A percentile compares a stretch with the other conserved stretches of the same genome.
phyloP scores from a whole-genome alignment of 306 rosid genomes.

The Cicer judaicum region DNA sequence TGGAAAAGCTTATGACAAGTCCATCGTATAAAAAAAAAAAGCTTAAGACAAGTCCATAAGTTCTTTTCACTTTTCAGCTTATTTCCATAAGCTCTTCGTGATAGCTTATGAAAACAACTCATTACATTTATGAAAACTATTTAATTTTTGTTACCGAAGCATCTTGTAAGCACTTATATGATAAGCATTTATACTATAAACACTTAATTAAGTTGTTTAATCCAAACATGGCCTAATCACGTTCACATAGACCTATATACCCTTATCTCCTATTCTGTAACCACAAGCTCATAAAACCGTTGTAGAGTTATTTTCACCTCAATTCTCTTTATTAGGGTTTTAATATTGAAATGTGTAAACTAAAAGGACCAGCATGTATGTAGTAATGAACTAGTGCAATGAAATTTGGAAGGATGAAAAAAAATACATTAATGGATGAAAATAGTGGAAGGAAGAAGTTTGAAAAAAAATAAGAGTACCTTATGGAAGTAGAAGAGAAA shows the following conservation, averaged over 20 bases:
- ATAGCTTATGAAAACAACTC: neutral
- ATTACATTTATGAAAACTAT: neutral
- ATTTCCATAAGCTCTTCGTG: neutral
- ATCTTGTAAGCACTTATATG: neutral
- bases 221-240: too few species aligned
- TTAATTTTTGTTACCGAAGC: neutral
- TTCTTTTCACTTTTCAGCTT: neutral
- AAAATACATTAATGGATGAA: constrained; percentile 1
- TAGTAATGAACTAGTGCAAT: constrained; percentile 16
- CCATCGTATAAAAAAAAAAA: neutral
- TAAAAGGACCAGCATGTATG: neutral
- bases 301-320: neutral
- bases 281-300: neutral
- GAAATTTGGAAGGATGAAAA: too few species aligned
- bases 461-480: constrained; percentile 32
- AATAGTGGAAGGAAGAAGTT: neutral
- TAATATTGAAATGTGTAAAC: constrained; percentile 2
- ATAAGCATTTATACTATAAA: neutral
- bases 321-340: neutral
- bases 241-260: constrained; percentile 15
- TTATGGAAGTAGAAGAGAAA: constrained; percentile 22
- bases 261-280: neutral
- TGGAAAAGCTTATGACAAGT: neutral
- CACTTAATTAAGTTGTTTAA: too few species aligned
- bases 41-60: neutral